A percentile compares a stretch with the other conserved stretches of the same genome.
These are phyloP conservation scores for Kwoniella mangroviensis DNA, from an alignment of 768 basidiomycete species.

Conservation along the genomic window DNA sequence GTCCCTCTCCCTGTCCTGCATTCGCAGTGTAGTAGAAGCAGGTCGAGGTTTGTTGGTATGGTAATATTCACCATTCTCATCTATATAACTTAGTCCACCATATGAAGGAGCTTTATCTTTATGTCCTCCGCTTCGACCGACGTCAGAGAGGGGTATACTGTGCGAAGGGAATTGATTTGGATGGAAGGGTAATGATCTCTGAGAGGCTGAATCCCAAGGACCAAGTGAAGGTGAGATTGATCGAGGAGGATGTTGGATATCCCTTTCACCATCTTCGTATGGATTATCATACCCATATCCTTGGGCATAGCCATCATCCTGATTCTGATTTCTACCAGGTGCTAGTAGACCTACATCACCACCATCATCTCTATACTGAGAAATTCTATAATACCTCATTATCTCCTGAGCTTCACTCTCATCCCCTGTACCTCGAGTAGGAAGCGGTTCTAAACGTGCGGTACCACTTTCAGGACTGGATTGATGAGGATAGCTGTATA, in stretches of 20 bases:
- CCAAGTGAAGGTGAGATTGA: constrained; percentile 39
- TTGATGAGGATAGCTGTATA: constrained; percentile 19
- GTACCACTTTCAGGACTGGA: constrained; percentile 16
- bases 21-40: constrained; percentile 5
- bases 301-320: neutral
- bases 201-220: constrained; percentile 55
- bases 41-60: constrained; percentile 31
- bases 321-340: neutral
- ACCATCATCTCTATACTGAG: constrained; percentile 3
- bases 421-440: neutral
- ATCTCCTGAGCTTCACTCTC: constrained; percentile 9
- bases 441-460: constrained; percentile 9
- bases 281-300: constrained; percentile 27
- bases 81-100: constrained; percentile 47
- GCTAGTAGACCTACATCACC: constrained; percentile 16
- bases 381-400: constrained; percentile 10
- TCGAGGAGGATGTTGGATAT: constrained; percentile 4
- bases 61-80: constrained; percentile 49
- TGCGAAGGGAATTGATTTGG: constrained; percentile 2
- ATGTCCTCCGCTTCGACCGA: constrained; percentile 1
- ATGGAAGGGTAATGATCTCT: constrained; percentile 31
- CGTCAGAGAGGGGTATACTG: neutral
- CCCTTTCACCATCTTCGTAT: constrained; percentile 15
- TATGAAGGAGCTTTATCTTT: constrained; percentile 17
- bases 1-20: constrained; percentile 15